Base-by-base conservation (phyloP, 202 grass and related monocot genomes). In the Dendrocalamus latiflorus region DNA sequence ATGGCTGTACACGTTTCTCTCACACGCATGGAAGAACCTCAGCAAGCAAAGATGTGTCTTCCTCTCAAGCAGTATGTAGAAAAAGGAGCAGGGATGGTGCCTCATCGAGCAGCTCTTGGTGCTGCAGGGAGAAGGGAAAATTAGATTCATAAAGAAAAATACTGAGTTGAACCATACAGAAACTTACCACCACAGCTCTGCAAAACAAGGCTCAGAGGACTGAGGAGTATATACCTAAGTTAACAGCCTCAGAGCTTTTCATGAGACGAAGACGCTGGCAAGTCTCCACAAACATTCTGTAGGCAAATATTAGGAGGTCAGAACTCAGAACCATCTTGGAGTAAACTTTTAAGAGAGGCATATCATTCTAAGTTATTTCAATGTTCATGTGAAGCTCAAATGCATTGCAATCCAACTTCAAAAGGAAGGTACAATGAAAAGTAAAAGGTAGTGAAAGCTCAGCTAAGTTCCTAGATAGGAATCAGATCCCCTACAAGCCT, bases 211-310 rank as follows among this genome's bases (percentile, higher is more conserved):
- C 42, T 77, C 60, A 81, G 22, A 28, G 65, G 39, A 56, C 8
- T 21, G 26, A 51, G 49, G 33, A 57, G 5, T 33, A 55, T 2
- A 2, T 83, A 97, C 94, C 87, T 74, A 94, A 79, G 66, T 92
- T 90, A 68, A 90, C 86, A 38, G 74, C 89, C 83, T 97, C 91
- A 3, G 89, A 94, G 72, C 89, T 89, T 81, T 97, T 97, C 94
- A 97, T 94, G 62, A 97, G 87, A 70, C 89, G 94, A 49, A 97
- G 73, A 50, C 89, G 91, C 65, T 97, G 92, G 80, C 91, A 97
- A 28, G 83, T 50, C 21, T 94, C 91, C 24, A 94, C 89, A 86
- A 97, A 97, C 94, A 97, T 97, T 80, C 94, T 97, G 84, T 53
- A 87, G 6, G 22, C 8, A 76, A 14, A 78, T 37, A 76, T 73